Base-by-base conservation (phyloP, 768 basidiomycete genomes). In the Russula sp. region DNA sequence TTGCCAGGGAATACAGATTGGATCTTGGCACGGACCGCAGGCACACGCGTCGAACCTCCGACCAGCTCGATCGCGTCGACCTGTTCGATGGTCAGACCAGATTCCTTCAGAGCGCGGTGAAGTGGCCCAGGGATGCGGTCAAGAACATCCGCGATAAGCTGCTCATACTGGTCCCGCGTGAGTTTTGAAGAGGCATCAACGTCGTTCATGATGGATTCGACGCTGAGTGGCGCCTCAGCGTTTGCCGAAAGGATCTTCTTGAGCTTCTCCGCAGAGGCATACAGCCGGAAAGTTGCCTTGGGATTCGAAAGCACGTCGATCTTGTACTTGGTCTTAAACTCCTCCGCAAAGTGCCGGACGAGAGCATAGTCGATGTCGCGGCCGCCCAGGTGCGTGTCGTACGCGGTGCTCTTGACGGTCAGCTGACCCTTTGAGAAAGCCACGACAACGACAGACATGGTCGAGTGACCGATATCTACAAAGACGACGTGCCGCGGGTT, bases 231-330 rank as follows among this genome's bases (percentile, higher is more conserved):
- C 0, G 90, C 86, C 73, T 96, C 91, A 14, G 82, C 74, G 78
- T 98, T 98, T 66, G 97, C 96, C 13, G 94, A 97, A 18, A 98
- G 82, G 13, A 98, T 81, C 78, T 98, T 98, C 81, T 98, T 98
- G 72, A 98, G 82, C 73, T 88, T 87, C 79, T 99, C 97, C 73
- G 94, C 94, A 20, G 89, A 87, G 16, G 88, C 87, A 31, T 81
- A 71, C 61, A 99, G 86, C 67, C 96, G 87, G 91, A 98, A 98
- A 52, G 80, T 81, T 37, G 94, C 97, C 76, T 98, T 98, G 68
- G 93, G 90, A 76, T 82, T 94, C 67, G 82, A 83, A 71, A 93
- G 74, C 69, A 98, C 94, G 74, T 98, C 95, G 72, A 98, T 93
- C 77, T 94, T 97, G 85, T 98, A 98, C 74, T 97, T 98, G n/a